These are phyloP conservation scores for Lasiodiplodia citricola DNA, from an alignment of 2,329 filamentous ascomycete species.

Conservation along the genomic window DNA sequence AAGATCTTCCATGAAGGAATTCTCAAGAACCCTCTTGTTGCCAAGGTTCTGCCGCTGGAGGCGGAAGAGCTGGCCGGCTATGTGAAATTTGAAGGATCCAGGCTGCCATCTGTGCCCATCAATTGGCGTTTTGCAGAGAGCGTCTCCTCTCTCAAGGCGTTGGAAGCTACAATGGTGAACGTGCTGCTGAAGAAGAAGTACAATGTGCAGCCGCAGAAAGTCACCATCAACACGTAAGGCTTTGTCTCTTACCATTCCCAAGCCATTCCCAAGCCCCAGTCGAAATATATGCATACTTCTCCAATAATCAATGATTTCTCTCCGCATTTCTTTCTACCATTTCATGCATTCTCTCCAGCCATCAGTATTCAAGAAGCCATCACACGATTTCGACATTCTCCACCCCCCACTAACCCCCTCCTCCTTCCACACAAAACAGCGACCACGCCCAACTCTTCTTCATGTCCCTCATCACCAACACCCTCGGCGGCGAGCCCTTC, in stretches of 20 bases:
- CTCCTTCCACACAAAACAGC: constrained; percentile 29
- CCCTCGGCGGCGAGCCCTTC: neutral
- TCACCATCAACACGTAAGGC: constrained; percentile 54
- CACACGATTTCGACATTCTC: no score
- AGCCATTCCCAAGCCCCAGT: no score
- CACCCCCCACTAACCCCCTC: neutral
- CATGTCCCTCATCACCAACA: constrained; percentile 43
- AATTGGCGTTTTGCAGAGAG: constrained; percentile 64
- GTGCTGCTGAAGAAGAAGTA: constrained; percentile 56
- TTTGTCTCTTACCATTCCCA: neutral
- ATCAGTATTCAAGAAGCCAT: neutral
- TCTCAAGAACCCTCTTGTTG: constrained; percentile 50
- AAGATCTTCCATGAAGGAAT: constrained; percentile 46
- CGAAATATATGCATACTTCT: no score
- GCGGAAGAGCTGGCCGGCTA: constrained; percentile 41
- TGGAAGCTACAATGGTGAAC: constrained; percentile 55
- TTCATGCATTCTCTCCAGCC: no score
- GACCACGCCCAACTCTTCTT: constrained; percentile 53
- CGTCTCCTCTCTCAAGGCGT: constrained; percentile 55
- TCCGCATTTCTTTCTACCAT: no score
- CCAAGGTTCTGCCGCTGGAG: constrained; percentile 41
- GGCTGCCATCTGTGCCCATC: constrained; percentile 56
- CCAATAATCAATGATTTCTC: no score
- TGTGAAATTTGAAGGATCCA: constrained; percentile 51
- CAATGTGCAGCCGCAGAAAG: constrained; percentile 42